These are phyloP conservation scores for Panicum hallii DNA, from an alignment of 202 grass and related monocot genomes.

Conservation along the genomic window DNA sequence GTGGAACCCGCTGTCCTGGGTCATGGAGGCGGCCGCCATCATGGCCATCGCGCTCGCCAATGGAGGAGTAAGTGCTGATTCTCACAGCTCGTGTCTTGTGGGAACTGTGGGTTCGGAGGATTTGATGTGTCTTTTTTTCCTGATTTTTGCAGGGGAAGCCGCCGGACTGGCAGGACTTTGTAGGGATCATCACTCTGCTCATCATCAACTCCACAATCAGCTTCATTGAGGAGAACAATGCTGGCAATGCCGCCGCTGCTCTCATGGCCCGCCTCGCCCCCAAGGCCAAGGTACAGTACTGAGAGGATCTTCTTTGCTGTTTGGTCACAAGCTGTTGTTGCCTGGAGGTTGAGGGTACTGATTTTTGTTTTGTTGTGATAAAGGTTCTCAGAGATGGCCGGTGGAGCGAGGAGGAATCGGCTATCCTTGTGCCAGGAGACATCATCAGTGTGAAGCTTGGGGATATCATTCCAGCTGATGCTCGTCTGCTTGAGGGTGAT, in stretches of 20 bases:
- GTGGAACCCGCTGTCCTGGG: conserved; percentile 98
- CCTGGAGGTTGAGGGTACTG: not conserved
- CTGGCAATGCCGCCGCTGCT: conserved; percentile 78
- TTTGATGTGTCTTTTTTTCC: conserved; percentile 7
- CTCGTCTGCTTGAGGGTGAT: conserved; percentile 86
- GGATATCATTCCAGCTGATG: conserved; percentile 86
- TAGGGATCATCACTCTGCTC: conserved; percentile 86
- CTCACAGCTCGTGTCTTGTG: not conserved
- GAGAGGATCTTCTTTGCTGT: conserved; percentile 12
- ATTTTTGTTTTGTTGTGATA: conserved; percentile 19
- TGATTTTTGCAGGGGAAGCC: conserved; percentile 70
- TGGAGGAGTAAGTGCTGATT: conserved; percentile 60
- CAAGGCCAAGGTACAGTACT: conserved; percentile 85
- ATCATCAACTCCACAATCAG: conserved; percentile 90
- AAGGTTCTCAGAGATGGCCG: conserved; percentile 87
- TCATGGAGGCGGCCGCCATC: conserved; percentile 93
- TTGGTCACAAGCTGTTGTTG: not conserved
- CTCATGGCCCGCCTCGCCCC: conserved; percentile 93
- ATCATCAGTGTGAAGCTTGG: conserved; percentile 93
- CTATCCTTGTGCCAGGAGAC: conserved; percentile 83
- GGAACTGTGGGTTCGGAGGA: not conserved
- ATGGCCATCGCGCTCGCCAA: conserved; percentile 90
- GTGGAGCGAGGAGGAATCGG: conserved; percentile 75
- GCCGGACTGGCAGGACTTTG: conserved; percentile 89
- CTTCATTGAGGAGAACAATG: conserved; percentile 96